Conservation (phyloP, 352 stramenopile genomes). For the Phytophthora fragariae region DNA sequence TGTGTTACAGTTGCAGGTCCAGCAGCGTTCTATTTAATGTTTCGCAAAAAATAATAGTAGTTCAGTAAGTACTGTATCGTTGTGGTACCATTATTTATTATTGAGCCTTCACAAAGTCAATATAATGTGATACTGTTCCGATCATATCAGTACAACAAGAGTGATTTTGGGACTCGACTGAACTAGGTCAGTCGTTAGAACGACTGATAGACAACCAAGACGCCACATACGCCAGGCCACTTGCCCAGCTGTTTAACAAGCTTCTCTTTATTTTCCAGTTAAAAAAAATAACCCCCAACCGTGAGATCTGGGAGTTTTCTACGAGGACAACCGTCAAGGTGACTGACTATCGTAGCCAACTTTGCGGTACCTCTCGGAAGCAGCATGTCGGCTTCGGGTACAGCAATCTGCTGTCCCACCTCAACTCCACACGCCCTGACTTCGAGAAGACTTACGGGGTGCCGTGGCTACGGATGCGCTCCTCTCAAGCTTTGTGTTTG, state of each 20-base stretch:
- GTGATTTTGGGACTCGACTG: slow-evolving; percentile 1
- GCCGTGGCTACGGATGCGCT: background rate
- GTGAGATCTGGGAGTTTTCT: slow-evolving; percentile 24
- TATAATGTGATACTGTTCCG: slow-evolving; percentile 1
- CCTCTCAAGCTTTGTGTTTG: slow-evolving; percentile 1
- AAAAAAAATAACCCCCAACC: slow-evolving; percentile 9
- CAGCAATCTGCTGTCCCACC: background rate
- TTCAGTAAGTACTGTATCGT: background rate
- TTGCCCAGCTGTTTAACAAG: no score
- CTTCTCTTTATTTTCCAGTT: background rate
- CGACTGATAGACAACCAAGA: background rate
- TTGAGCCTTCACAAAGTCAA: background rate
- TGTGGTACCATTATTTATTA: background rate
- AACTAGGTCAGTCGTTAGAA: background rate
- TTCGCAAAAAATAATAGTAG: slow-evolving; percentile 5
- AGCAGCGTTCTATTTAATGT: no score
- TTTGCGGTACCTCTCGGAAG: slow-evolving; percentile 13
- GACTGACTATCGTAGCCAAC: background rate
- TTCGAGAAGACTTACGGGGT: slow-evolving; percentile 5
- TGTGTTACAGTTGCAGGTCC: no score
- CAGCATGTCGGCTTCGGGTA: slow-evolving; percentile 1
- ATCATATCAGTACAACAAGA: slow-evolving; percentile 10
- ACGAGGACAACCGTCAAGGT: slow-evolving; percentile 2
- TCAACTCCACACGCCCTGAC: slow-evolving; percentile 9
- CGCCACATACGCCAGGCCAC: background rate